Conservation (phyloP, 345 rosid genomes). For the Durio zibethinus region DNA sequence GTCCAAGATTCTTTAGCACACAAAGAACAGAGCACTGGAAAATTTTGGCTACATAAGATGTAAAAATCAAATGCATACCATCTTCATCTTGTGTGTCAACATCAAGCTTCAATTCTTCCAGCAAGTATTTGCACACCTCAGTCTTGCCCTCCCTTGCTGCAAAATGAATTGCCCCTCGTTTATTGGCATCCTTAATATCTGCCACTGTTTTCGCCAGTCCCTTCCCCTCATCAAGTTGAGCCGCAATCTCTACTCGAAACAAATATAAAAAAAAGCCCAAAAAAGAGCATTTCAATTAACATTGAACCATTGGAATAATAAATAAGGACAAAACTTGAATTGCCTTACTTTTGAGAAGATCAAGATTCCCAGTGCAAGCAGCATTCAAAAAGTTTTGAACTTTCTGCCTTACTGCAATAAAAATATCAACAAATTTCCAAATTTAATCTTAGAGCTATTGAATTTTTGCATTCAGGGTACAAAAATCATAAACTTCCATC, state of each 20-base stretch:
- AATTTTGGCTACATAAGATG: neutral
- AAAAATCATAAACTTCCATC: slow-evolving; percentile 41
- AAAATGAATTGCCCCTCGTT: slow-evolving; percentile 92
- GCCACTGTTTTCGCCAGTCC: slow-evolving; percentile 58
- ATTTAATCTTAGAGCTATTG: neutral
- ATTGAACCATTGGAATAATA: neutral
- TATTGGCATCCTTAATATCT: slow-evolving; percentile 84
- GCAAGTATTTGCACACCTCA: slow-evolving; percentile 72
- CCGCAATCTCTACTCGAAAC: slow-evolving; percentile 47
- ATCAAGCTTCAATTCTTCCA: slow-evolving; percentile 76
- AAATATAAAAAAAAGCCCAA: neutral
- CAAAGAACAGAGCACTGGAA: neutral
- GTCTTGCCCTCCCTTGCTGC: slow-evolving; percentile 88
- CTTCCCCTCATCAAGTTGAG: slow-evolving; percentile 79
- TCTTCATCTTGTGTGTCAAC: slow-evolving; percentile 72
- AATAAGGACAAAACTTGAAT: neutral
- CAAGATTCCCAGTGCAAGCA: slow-evolving; percentile 57
- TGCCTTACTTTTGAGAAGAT: slow-evolving; percentile 76
- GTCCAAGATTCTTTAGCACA: neutral
- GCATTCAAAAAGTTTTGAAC: slow-evolving; percentile 17
- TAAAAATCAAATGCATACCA: slow-evolving; percentile 38
- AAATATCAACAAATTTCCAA: neutral
- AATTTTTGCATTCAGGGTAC: neutral
- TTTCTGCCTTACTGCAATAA: slow-evolving; percentile 15
- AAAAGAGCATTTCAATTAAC: neutral